phyloP scores from a whole-genome alignment of 768 basidiomycete genomes.

The Collybia sordida region DNA sequence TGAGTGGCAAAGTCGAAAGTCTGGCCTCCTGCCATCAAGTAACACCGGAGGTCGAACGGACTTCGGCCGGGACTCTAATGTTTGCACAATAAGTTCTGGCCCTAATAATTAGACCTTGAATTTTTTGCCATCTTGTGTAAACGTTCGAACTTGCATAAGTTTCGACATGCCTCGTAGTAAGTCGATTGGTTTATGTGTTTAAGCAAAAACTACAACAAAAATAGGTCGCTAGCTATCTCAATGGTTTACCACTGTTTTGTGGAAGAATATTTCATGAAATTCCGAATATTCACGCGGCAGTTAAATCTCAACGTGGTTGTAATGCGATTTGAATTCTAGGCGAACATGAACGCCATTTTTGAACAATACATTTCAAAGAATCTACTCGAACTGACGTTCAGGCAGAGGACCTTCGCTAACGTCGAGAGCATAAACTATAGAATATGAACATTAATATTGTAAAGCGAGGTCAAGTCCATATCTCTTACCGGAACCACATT shows the following conservation, averaged over 20 bases:
- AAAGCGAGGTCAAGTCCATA: conserved; percentile 1
- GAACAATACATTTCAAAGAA: neutral
- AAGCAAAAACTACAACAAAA: neutral
- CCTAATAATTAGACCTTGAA: too few species aligned
- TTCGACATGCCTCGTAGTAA: too few species aligned
- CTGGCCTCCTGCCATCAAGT: neutral
- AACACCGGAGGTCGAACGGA: neutral
- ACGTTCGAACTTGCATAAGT: too few species aligned
- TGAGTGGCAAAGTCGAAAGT: conserved; percentile 3
- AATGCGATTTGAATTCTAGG: too few species aligned
- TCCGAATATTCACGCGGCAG: too few species aligned
- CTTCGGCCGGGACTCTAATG: neutral
- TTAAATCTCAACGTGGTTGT: too few species aligned
- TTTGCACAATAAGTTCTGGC: too few species aligned
- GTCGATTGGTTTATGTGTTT: too few species aligned
- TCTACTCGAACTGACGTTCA: neutral
- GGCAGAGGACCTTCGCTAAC: conserved; percentile 23
- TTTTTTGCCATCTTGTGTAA: too few species aligned
- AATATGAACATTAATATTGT: conserved; percentile 1
- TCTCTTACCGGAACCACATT: conserved; percentile 87
- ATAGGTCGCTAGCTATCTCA: neutral
- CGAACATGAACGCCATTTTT: neutral
- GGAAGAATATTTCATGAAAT: neutral
- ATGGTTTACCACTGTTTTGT: neutral
- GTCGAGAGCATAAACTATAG: conserved; percentile 71